Evolutionary conservation across 306 rosid species (phyloP), one percentile per base, ranked within the genome.

Genomic region (Lotus japonicus): DNA sequence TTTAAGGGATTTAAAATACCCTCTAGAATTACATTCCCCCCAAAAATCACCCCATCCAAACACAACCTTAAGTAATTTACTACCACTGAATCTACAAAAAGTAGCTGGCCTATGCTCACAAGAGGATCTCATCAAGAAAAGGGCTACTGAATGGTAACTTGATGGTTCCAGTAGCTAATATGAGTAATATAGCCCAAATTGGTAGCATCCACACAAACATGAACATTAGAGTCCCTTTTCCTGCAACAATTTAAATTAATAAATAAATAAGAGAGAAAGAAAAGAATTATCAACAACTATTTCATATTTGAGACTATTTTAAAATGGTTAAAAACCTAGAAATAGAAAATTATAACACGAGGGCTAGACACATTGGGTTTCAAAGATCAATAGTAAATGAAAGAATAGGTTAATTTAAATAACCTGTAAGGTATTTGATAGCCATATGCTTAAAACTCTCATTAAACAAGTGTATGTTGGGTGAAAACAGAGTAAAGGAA

Each of bases 101-200:
- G 43, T 7, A 13, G 62, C 10, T 42, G 56, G 56, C 26, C 66
- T 11, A 45, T 48, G 46, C 46, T 86, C 82, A 95, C 95, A 84
- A 63, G 44, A 87, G 57, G 8, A 95, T 77, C 61, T 95, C 84
- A 81, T 90, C 88, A 44, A 94, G 83, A 58, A 82, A 69, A 53
- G 89, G 84, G 26, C 45, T 64, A 73, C 46, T 77, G 78, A 88
- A 86, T 14, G 95, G 97, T 35, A 90, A 82, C 85, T 88, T 85
- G 73, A 90, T 81, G 67, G 64, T 58, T 14, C 99, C 99, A 67
- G 71, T 70, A 12, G 99, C 96, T 46, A 88, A 72, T 13, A 95
- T 77, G 11, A 94, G 72, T 63, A 78, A 73, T 43, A 88, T 33
- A 4, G 58, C 73, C 99, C 98, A 92, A 42, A 92, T 61, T 38